These are phyloP conservation scores for Tetrahymena thermophila DNA, from an alignment of 73 alveolate species.

Conservation along the genomic window DNA sequence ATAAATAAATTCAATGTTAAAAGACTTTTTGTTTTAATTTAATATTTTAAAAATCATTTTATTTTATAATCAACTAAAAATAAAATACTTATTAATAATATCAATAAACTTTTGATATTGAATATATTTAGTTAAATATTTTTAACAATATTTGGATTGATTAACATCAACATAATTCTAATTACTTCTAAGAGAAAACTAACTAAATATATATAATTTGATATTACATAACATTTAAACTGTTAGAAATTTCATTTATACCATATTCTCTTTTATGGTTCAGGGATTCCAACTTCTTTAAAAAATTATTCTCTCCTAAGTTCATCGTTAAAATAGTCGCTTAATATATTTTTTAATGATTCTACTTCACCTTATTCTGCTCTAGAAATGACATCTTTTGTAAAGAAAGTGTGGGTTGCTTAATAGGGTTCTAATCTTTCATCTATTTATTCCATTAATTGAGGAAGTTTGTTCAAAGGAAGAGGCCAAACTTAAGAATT, in stretches of 20 bases:
- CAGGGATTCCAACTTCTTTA: background rate
- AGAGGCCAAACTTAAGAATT: background rate
- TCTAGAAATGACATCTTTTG: background rate
- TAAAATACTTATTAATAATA: too few species aligned
- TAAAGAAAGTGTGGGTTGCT: background rate
- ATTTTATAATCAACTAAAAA: too few species aligned
- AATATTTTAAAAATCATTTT: too few species aligned
- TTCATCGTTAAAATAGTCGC: background rate
- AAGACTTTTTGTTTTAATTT: too few species aligned
- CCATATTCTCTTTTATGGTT: background rate
- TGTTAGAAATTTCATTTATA: background rate
- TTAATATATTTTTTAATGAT: background rate
- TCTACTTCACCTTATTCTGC: background rate
- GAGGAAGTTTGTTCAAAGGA: background rate
- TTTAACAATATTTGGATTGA: too few species aligned
- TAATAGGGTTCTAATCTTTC: background rate
- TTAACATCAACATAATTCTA: too few species aligned
- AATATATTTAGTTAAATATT: too few species aligned
- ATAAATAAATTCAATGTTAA: too few species aligned
- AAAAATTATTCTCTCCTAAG: background rate
- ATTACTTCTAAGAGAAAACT: too few species aligned
- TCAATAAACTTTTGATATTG: too few species aligned
- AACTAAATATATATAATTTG: too few species aligned
- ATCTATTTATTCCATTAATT: background rate
- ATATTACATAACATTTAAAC: background rate